A percentile compares a stretch with the other conserved stretches of the same genome.
These are phyloP conservation scores for Eimeria mitis DNA, from an alignment of 169 alveolate genomes.

Conservation along the genomic window DNA sequence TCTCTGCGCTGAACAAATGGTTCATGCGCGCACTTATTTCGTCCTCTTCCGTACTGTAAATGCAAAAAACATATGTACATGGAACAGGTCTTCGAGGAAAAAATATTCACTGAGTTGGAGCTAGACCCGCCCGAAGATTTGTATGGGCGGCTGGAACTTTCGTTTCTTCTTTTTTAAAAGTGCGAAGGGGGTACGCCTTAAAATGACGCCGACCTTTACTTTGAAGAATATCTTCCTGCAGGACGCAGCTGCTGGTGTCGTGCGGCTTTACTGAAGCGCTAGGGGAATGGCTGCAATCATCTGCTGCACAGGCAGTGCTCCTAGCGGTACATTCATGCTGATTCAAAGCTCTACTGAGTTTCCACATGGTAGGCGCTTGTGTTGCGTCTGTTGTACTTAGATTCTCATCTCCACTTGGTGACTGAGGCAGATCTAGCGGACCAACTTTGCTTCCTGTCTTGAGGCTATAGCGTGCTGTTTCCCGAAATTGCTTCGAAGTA, in stretches of 20 bases:
- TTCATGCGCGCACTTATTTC: background rate
- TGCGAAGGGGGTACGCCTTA: background rate
- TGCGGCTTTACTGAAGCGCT: background rate
- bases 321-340: background rate
- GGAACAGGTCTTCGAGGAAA: background rate
- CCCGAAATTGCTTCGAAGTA: background rate
- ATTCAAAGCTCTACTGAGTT: background rate
- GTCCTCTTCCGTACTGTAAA: background rate
- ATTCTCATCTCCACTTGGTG: background rate
- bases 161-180: background rate
- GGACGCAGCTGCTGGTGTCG: background rate
- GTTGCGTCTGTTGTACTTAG: background rate
- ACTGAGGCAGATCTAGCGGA: background rate
- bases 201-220: background rate
- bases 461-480: background rate
- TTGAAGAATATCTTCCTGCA: background rate
- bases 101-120: background rate
- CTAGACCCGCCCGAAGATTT: background rate
- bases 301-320: background rate
- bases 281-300: background rate
- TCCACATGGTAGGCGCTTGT: background rate
- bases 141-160: slow-evolving; percentile 1
- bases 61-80: background rate
- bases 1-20: background rate
- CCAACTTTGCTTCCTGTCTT: background rate